Conservation (phyloP, 2,329 filamentous ascomycete genomes). For the Tolypocladium ovalisporum region DNA sequence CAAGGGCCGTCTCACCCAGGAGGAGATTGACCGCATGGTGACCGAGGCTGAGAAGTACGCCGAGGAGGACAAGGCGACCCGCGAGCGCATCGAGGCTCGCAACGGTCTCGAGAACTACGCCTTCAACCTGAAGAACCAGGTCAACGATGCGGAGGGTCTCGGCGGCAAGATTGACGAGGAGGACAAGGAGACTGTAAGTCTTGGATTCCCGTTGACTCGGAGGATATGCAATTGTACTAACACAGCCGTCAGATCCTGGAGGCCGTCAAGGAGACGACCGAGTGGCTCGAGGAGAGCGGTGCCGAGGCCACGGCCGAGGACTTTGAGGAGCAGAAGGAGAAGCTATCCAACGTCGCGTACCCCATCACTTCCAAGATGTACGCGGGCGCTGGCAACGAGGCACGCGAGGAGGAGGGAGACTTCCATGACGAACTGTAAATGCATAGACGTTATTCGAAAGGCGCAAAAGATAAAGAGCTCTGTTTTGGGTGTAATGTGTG, state of each 20-base stretch:
- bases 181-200: conserved; percentile 85
- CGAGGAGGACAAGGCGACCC: conserved; percentile 97
- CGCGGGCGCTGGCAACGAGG: conserved; percentile 44
- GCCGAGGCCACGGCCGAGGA: conserved; percentile 79
- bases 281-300: conserved; percentile 95
- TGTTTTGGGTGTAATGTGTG: conserved; percentile 1
- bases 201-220: neutral
- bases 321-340: conserved; percentile 99
- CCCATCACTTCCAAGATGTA: conserved; percentile 99
- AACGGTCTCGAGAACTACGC: conserved; percentile 99
- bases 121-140: conserved; percentile 98
- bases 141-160: conserved; percentile 91
- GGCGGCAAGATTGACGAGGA: conserved; percentile 98
- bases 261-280: conserved; percentile 90
- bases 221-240: conserved; percentile 19
- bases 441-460: conserved; percentile 16
- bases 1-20: conserved; percentile 91
- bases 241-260: conserved; percentile 59
- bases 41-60: conserved; percentile 97
- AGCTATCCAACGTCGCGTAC: conserved; percentile 91
- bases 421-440: conserved; percentile 71
- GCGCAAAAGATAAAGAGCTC: conserved; percentile 1
- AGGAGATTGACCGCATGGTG: conserved; percentile 99
- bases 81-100: conserved; percentile 91
- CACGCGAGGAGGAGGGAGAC: conserved; percentile 58